Conservation (phyloP, 495 filamentous ascomycete species). For the Penicillium lagena region DNA sequence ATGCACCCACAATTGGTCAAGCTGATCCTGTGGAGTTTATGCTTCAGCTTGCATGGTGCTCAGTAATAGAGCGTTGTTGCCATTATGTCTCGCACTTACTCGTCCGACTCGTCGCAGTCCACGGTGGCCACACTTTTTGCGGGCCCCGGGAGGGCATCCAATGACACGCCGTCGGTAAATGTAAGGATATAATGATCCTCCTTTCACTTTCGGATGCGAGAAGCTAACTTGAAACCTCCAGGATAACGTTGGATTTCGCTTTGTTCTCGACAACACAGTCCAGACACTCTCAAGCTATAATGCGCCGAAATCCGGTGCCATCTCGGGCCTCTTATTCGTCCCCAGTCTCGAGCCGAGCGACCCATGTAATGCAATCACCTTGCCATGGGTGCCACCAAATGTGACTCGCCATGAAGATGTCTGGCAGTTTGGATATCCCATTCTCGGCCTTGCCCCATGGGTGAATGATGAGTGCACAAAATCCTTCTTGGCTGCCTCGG, state of each 20-base stretch:
- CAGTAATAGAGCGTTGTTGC: neutral
- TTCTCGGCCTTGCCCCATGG: slow-evolving; percentile 91
- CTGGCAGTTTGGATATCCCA: slow-evolving; percentile 42
- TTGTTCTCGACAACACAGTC: slow-evolving; percentile 52
- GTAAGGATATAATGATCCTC: slow-evolving; percentile 16
- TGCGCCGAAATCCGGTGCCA: slow-evolving; percentile 44
- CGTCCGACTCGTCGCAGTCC: slow-evolving; percentile 15
- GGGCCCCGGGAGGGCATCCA: slow-evolving; percentile 28
- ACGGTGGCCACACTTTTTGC: slow-evolving; percentile 36
- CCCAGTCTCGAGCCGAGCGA: slow-evolving; percentile 54
- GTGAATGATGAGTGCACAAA: slow-evolving; percentile 60
- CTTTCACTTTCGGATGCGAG: neutral
- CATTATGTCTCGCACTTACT: slow-evolving; percentile 13
- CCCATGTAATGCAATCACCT: slow-evolving; percentile 53
- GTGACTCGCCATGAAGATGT: slow-evolving; percentile 67
- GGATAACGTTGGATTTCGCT: slow-evolving; percentile 60
- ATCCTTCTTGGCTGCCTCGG: slow-evolving; percentile 61
- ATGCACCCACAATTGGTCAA: slow-evolving; percentile 1
- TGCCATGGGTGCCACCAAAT: slow-evolving; percentile 59
- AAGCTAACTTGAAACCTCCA: slow-evolving; percentile 18
- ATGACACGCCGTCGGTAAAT: slow-evolving; percentile 27
- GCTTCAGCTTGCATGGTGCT: no score
- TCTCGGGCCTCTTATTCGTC: slow-evolving; percentile 76
- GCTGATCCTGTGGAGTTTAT: neutral
- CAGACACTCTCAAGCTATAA: slow-evolving; percentile 64